These are phyloP conservation scores for Cladophialophora carrionii DNA, from an alignment of 2,329 filamentous ascomycete genomes.

Conservation along the genomic window DNA sequence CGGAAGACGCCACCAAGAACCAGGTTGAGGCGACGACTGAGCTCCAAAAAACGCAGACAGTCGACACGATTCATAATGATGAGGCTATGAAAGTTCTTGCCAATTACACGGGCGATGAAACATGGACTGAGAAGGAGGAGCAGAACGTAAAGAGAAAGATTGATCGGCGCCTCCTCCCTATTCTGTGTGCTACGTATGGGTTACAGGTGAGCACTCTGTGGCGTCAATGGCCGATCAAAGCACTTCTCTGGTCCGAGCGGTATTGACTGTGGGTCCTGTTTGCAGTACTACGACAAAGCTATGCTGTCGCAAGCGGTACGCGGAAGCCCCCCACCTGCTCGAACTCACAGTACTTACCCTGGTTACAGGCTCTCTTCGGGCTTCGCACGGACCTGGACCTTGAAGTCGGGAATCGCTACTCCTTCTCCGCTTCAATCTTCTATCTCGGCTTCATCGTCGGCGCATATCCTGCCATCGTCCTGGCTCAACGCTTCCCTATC, in stretches of 20 bases:
- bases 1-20: background rate
- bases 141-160: constrained; percentile 28
- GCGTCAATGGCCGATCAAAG: constrained; percentile 57
- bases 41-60: constrained; percentile 22
- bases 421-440: constrained; percentile 46
- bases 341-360: background rate
- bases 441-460: constrained; percentile 79
- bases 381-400: constrained; percentile 49
- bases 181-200: constrained; percentile 56
- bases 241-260: background rate
- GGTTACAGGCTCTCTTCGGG: constrained; percentile 48
- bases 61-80: constrained; percentile 31
- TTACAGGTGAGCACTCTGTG: constrained; percentile 46
- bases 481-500: constrained; percentile 68
- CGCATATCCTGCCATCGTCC: constrained; percentile 72
- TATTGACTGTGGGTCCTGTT: background rate
- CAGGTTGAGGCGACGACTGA: constrained; percentile 9
- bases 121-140: constrained; percentile 27
- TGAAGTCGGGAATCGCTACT: constrained; percentile 48
- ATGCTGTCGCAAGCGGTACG: constrained; percentile 58
- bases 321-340: background rate
- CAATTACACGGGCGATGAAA: constrained; percentile 24
- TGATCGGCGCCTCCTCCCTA: constrained; percentile 52
- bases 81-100: constrained; percentile 33
- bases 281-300: constrained; percentile 40